Evolutionary conservation across 2,329 filamentous ascomycete genomes (phyloP), one percentile per base, ranked within the genome.

Genomic region (Pseudopithomyces chartarum): DNA sequence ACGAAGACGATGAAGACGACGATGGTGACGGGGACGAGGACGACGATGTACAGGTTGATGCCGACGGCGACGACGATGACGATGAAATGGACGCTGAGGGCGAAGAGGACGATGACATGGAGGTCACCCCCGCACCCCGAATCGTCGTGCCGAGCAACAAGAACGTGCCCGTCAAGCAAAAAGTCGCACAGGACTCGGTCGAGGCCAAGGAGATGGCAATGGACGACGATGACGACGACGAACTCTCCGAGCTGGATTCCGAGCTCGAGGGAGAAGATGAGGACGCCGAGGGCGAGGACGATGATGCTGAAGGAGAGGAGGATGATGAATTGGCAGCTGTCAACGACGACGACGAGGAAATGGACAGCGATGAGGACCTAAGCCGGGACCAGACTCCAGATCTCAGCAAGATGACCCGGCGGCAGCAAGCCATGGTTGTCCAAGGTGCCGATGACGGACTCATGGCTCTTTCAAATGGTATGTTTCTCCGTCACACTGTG

Each of bases 381-480:
- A 85, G 83, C 54, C 77, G 84, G 59, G 80, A 78, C 46, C 83
- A 82, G 39, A 87, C 86, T 0, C 85, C 86, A 3, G 87, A 90
- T 68, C 74, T 86, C 22, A 86, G 78, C 71, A 88, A 87, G 68
- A 79, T 90, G 74, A 91, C 89, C 15, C 86, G 88, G 66, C 80
- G 89, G 49, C 89, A 91, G 75, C 79, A 87, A 53, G 86, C 86
- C 2, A 81, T 81, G 52, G 76, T 83, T 39, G 75, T 81, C 38
- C 81, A 85, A 52, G 81, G 87, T 49, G 81, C 67, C 51, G 82
- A 76, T 60, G 80, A 68, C 44, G 80, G 59, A 58, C 76, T 79
- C 64, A 81, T 81, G 74, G 78, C 74, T 47, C 75, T 87, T 8
- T 85, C 84, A 8, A 88, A 87, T 76, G 81, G 79, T 82, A 69